Base-by-base conservation (phyloP, 352 stramenopile species). In the Peronospora tabacina region DNA sequence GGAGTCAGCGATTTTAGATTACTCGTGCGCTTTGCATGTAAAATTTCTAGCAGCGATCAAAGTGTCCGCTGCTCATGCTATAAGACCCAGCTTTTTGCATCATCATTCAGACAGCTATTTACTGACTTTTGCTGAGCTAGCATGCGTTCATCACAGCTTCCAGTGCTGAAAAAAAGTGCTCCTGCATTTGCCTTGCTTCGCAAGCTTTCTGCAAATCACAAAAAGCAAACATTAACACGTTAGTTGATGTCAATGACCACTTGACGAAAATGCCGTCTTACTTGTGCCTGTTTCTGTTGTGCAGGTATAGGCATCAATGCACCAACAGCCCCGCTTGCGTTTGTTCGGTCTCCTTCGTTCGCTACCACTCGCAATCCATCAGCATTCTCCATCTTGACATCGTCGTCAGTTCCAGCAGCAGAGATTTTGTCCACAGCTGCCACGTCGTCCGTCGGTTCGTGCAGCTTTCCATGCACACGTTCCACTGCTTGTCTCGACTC, bases 81-180 rank as follows among this genome's bases (percentile, higher is more conserved):
- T 20, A 22, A 35, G 35, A 40, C 5, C 16, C 13, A 36, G 12
- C 30, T 16, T n/a, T 6, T 36, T 36, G 30, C 12, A 36, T 15
- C 33, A 20, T 20, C 33, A 22, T 20, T 20, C 4, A n/a, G 3
- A n/a, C 33, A 38, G n/a, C 33, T 38, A 12, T 11, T n/a, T 36
- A 7, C 11, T 36, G 3, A 42, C 19, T 15, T n/a, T n/a, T 42
- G 16, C 36, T 28, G 2, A 45, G 2, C 12, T 49, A 5, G 33
- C 36, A 38, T 58, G 34, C 75, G 15, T 58, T 63, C 30, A 82
- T 69, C 33, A 74, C 62, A 15, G 61, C 44, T 37, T 85, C 72
- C 11, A 88, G 66, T 11, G 70, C 66, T 12, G 55, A 42, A 54
- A 89, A 89, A 54, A 89, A 89, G 30, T 72, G 44, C 20, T 84